A percentile compares a stretch with the other conserved stretches of the same genome.
These are phyloP conservation scores for Gossypium aridum DNA, from an alignment of 441 rosid genomes.

Conservation along the genomic window DNA sequence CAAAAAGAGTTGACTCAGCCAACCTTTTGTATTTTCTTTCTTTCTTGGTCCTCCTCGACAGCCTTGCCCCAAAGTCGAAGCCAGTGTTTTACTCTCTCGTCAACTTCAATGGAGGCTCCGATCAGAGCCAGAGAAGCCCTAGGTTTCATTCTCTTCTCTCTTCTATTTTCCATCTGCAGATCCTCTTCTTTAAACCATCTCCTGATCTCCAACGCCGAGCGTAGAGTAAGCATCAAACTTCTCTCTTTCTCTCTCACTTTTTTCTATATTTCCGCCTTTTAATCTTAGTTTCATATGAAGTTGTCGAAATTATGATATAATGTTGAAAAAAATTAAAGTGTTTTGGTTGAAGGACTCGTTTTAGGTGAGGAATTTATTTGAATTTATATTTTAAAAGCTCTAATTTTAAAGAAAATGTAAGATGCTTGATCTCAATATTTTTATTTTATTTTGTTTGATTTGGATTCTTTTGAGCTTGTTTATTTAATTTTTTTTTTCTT, in stretches of 20 bases:
- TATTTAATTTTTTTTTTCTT: not conserved
- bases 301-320: not conserved
- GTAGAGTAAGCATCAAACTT: slow-evolving; percentile 52
- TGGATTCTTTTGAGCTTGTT: not conserved
- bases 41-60: not conserved
- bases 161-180: slow-evolving; percentile 29
- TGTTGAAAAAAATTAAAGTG: not conserved
- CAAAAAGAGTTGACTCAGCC: not conserved
- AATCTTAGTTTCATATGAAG: not conserved
- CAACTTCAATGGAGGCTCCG: slow-evolving; percentile 39
- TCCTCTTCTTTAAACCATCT: slow-evolving; percentile 46
- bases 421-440: not conserved
- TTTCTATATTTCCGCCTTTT: slow-evolving; percentile 5
- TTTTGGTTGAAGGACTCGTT: not conserved
- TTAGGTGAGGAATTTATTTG: not conserved
- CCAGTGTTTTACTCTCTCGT: not conserved
- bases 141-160: slow-evolving; percentile 24
- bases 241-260: not conserved
- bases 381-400: slow-evolving; percentile 11
- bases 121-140: slow-evolving; percentile 26
- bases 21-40: not conserved
- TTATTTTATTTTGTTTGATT: not conserved
- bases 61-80: not conserved
- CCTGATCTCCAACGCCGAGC: slow-evolving; percentile 82
- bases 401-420: not conserved